These are phyloP conservation scores for Pseudozyma flocculosa DNA, from an alignment of 1,284 basidiomycete species.

Conservation along the genomic window DNA sequence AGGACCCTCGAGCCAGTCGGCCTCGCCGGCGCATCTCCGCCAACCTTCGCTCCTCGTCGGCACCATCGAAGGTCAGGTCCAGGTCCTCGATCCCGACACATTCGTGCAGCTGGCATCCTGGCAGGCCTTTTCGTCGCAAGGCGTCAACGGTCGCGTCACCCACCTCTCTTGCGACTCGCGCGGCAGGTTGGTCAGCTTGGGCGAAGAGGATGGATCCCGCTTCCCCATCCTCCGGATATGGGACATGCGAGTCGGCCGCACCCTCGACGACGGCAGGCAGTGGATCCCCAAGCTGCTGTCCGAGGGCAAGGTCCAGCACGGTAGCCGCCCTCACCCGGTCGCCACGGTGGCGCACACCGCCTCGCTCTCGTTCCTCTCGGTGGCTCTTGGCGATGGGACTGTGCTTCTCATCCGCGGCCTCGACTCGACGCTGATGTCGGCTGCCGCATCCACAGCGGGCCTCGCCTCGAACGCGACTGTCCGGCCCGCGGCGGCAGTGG, in stretches of 20 bases:
- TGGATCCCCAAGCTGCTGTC: constrained; percentile 42
- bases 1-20: constrained; percentile 2
- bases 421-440: constrained; percentile 76
- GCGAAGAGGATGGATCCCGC: constrained; percentile 38
- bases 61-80: constrained; percentile 29
- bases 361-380: constrained; percentile 79
- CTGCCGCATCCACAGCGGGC: constrained; percentile 35
- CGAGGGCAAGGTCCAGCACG: constrained; percentile 50
- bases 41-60: constrained; percentile 39
- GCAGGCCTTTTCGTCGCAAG: constrained; percentile 36
- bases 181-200: constrained; percentile 37
- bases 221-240: constrained; percentile 51
- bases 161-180: constrained; percentile 41
- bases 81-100: constrained; percentile 41
- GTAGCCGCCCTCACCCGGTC: constrained; percentile 58
- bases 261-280: not conserved
- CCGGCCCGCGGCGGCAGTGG: constrained; percentile 20
- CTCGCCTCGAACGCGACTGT: constrained; percentile 6
- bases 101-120: constrained; percentile 35
- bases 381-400: constrained; percentile 91
- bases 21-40: constrained; percentile 4
- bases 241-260: constrained; percentile 37
- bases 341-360: constrained; percentile 77
- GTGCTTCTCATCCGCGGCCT: constrained; percentile 87
- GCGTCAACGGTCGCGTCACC: constrained; percentile 26